These are phyloP conservation scores for Chrysochromulina parva DNA, from an alignment of 78 protist genomes.

Conservation along the genomic window DNA sequence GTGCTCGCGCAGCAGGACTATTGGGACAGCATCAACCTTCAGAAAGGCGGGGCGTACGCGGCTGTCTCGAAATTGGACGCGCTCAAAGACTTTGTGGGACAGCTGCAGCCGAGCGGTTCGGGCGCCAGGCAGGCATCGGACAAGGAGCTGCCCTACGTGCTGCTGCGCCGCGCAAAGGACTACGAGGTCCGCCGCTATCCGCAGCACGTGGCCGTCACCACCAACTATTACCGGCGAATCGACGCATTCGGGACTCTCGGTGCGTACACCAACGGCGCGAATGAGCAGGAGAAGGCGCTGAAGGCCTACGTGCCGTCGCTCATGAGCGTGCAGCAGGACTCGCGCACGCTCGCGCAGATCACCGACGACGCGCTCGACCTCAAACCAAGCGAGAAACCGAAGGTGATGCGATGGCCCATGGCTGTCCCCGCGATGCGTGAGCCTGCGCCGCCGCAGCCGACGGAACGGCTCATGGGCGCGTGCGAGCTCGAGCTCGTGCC, in stretches of 20 bases:
- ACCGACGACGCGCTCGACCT: not conserved
- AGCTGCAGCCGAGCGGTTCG: not conserved
- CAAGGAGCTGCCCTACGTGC: constrained; percentile 14
- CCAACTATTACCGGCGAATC: not conserved
- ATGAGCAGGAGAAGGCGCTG: not conserved
- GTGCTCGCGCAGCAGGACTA: not conserved
- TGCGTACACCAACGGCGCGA: constrained; percentile 6
- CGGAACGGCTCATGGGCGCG: not conserved
- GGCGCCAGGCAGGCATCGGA: not conserved
- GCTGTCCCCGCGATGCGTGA: not conserved
- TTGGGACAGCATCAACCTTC: not conserved
- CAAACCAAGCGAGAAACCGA: not conserved
- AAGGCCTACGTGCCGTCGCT: not conserved
- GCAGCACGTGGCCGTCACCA: not conserved
- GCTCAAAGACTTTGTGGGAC: not conserved
- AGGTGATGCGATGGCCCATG: constrained; percentile 6
- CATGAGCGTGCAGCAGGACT: not conserved
- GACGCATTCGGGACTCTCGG: not conserved
- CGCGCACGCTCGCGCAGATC: not conserved
- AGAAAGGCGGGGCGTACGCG: not conserved
- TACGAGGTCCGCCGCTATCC: not conserved
- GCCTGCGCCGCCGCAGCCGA: not conserved
- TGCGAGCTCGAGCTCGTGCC: not conserved
- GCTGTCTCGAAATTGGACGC: not conserved
- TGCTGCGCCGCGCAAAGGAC: not conserved